Percentiles rank a stretch among this genome's conserved stretches.
Evolutionary conservation across 768 basidiomycete genomes (phyloP).

Genomic region (Termitomyces sp.): DNA sequence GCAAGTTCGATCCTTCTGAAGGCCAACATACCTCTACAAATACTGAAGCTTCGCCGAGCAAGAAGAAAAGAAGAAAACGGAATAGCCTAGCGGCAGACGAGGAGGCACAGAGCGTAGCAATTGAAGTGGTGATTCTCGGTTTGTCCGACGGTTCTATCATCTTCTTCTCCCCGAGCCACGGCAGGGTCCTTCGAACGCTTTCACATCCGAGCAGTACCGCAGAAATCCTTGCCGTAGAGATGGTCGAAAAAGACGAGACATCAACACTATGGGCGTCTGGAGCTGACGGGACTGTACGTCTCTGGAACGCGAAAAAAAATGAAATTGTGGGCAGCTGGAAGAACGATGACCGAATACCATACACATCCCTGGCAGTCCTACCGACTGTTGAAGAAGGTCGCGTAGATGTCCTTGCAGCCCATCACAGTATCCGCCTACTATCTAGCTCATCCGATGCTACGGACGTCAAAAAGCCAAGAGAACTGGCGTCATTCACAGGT

Average conservation of each 20-base stretch:
- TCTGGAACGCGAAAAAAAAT: constrained; percentile 54
- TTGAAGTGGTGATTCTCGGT: constrained; percentile 51
- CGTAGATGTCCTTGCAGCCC: constrained; percentile 51
- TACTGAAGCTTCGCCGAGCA: constrained; percentile 34
- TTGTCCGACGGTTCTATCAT: constrained; percentile 56
- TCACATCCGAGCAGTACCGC: constrained; percentile 52
- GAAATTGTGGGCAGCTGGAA: constrained; percentile 49
- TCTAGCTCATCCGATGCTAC: constrained; percentile 25
- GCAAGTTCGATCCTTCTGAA: constrained; percentile 29
- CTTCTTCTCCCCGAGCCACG: constrained; percentile 61
- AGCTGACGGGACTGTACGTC: constrained; percentile 50
- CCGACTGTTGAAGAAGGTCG: constrained; percentile 34
- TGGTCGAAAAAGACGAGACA: constrained; percentile 23
- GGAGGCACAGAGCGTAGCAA: constrained; percentile 20
- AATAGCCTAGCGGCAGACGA: constrained; percentile 23
- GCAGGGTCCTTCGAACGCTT: constrained; percentile 49
- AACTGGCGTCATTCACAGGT: constrained; percentile 54
- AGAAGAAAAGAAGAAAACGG: constrained; percentile 54
- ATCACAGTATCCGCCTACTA: constrained; percentile 55
- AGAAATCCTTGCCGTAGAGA: constrained; percentile 46
- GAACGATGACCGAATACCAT: constrained; percentile 55
- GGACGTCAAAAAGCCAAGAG: constrained; percentile 38
- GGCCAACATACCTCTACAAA: constrained; percentile 19
- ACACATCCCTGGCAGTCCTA: constrained; percentile 45
- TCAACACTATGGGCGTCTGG: constrained; percentile 52